These are phyloP conservation scores for Rhypophila decipiens DNA, from an alignment of 495 filamentous ascomycete genomes.

Conservation along the genomic window DNA sequence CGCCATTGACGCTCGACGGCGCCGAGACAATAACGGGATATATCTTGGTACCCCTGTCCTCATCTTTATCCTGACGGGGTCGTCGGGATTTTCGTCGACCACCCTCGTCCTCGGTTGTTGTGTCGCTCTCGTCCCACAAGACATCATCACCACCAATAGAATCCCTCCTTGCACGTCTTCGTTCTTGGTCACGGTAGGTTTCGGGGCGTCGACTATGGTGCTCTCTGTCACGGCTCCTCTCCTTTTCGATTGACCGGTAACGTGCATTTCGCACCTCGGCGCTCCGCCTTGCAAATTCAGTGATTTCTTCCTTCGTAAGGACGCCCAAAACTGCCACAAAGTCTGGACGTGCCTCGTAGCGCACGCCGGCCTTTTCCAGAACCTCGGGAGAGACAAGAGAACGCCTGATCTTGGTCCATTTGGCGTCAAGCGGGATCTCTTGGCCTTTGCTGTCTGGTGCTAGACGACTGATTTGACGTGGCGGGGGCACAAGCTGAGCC, in stretches of 20 bases:
- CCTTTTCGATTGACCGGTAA: conserved; percentile 2
- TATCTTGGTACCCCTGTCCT: conserved; percentile 17
- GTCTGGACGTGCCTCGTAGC: conserved; percentile 62
- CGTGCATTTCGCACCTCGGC: conserved; percentile 46
- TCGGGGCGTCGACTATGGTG: conserved; percentile 5
- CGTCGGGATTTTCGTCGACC: conserved; percentile 5
- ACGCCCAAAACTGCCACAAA: conserved; percentile 64
- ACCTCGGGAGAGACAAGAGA: conserved; percentile 61
- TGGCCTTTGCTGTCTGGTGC: conserved; percentile 48
- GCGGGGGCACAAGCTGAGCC: background rate
- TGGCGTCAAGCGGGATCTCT: conserved; percentile 59
- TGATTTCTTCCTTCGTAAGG: conserved; percentile 53
- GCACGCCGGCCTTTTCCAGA: conserved; percentile 54
- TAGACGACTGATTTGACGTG: conserved; percentile 21
- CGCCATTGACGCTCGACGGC: conserved; percentile 23
- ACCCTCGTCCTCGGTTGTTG: conserved; percentile 16
- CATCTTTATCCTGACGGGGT: conserved; percentile 1
- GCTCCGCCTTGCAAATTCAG: conserved; percentile 50
- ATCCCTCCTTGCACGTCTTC: background rate
- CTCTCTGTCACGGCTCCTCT: background rate
- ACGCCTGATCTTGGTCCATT: conserved; percentile 66
- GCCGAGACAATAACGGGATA: conserved; percentile 39
- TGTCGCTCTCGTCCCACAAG: conserved; percentile 17
- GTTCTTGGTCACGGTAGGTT: conserved; percentile 8
- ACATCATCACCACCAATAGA: conserved; percentile 12